phyloP scores from a whole-genome alignment of 2,329 filamentous ascomycete genomes.

The Decorospora gaudefroyi region DNA sequence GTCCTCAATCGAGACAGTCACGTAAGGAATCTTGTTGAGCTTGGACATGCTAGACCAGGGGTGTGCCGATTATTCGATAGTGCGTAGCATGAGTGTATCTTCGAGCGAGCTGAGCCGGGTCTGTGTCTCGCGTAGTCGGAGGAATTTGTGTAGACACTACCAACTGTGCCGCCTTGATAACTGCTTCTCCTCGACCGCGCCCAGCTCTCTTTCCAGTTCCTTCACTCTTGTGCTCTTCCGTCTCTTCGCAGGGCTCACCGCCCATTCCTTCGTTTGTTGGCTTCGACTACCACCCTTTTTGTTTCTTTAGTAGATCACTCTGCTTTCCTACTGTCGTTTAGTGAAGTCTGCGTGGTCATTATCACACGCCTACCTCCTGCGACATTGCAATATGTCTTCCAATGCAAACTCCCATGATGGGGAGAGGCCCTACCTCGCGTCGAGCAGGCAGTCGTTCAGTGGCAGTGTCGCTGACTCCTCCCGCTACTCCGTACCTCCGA shows the following conservation, averaged over 20 bases:
- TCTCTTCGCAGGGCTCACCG: constrained; percentile 14
- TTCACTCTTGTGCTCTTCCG: constrained; percentile 7
- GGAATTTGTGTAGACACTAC: constrained; percentile 15
- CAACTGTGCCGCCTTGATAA: constrained; percentile 16
- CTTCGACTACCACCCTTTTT: neutral
- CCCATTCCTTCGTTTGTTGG: constrained; percentile 14
- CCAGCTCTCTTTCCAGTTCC: constrained; percentile 6
- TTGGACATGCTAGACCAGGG: constrained; percentile 16
- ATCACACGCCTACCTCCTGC: constrained; percentile 2
- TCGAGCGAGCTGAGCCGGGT: constrained; percentile 7
- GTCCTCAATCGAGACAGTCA: constrained; percentile 10
- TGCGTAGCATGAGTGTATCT: constrained; percentile 17
- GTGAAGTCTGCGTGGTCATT: constrained; percentile 1
- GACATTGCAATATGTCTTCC: constrained; percentile 17
- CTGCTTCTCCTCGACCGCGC: constrained; percentile 13
- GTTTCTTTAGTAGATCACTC: constrained; percentile 5
- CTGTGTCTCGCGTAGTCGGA: constrained; percentile 9
- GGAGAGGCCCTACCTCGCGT: constrained; percentile 11
- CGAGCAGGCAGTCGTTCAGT: constrained; percentile 17
- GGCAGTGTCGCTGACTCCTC: constrained; percentile 12
- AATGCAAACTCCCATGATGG: constrained; percentile 7
- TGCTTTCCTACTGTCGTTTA: constrained; percentile 15
- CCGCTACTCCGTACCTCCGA: constrained; percentile 13
- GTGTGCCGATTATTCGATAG: constrained; percentile 14
- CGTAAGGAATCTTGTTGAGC: constrained; percentile 13